Base-by-base conservation (phyloP, 2,329 filamentous ascomycete species). In the Talaromyces rugulosus region DNA sequence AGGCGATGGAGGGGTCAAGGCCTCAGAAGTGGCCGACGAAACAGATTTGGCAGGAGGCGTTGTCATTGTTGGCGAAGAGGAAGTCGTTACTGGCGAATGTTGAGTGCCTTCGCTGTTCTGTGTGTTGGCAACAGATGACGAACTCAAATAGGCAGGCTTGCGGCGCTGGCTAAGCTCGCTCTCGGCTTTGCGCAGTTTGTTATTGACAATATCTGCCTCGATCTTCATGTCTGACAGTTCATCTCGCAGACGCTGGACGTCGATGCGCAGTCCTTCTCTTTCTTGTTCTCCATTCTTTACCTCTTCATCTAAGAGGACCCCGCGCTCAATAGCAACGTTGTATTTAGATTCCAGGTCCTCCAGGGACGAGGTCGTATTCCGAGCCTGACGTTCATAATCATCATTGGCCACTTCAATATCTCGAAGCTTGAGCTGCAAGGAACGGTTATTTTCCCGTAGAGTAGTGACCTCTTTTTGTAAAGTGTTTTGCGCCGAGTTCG, bases 341-440 rank as follows among this genome's bases (percentile, higher is more conserved):
- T 95, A 97, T 77, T 98, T 99, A 65, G 90, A 94, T 78, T 99
- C 95, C 76, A 99, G 83, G 73, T 99, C 95, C 78, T 99, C 95
- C 65, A 98, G 85, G 57, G 94, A 97, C 52, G 93, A 97, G 40
- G 92, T 93, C 31, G 94, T 97, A 77, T 97, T 95, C 69, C 95
- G 88, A 68, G 95, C 94, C 79, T 98, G 94, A 67, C 92, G 88
- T 81, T 99, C 95, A 74, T 94, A 97, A 77, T 99, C 95, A 81
- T 99, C 95, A 79, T 98, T 99, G 74, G 91, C 92, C 60, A 99
- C 95, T 78, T 99, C 95, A 69, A 94, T 96, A 75, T 99, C 95
- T 68, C 95, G 89, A 62, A 99, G 81, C 76, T 85, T 91, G 65
- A 96, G 82, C 70, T 95, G 90, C 64, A 97, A 78, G 3, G 89